Base-by-base conservation (phyloP, 768 basidiomycete genomes). In the Russula foetens region DNA sequence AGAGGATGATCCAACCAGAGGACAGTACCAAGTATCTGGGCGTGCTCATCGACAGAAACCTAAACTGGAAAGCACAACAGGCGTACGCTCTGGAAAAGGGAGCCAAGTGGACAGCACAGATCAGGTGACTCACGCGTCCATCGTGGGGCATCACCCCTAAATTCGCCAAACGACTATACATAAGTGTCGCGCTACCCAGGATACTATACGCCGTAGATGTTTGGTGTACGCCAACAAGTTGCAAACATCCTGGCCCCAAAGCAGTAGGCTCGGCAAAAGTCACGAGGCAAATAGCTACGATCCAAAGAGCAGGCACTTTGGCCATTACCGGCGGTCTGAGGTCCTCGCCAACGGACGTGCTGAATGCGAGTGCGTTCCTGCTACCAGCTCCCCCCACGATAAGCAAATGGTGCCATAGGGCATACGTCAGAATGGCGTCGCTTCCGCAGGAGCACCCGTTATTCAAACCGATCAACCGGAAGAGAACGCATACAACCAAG, bases 1-100 rank as follows among this genome's bases (percentile, higher is more conserved):
- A 38, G 14, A 15, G 38, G 9, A 12, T 7, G 3, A 14, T 38
- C 7, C 6, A 38, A 38, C 6, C 38, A 15, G 33, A 53, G 3
- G 61, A 54, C 12, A 45, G 63, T 6, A 46, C 53, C 6, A 52
- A 39, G 4, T 48, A 64, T n/a, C n/a, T 7, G 38, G 38, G n/a
- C 38, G 12, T 38, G 3, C 7, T 38, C 3, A 3, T 38, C 12
- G 38, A 38, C 43, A 31, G 48, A 19, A 57, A 68, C n/a, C 47
- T 49, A 3, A 39, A 53, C 24, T 59, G 51, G 51, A 41, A 29
- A 14, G 15, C 29, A 21, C 33, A 50, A 14, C 28, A 15, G 3
- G 17, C 49, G n/a, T n/a, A 50, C 29, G 17, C 29, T 2, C 8
- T 17, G 8, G 33, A 15, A 6, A 52, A 52, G 23, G 50, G 50